Evolutionary conservation across 306 rosid genomes (phyloP).

Genomic region (Prinsepia uniflora): DNA sequence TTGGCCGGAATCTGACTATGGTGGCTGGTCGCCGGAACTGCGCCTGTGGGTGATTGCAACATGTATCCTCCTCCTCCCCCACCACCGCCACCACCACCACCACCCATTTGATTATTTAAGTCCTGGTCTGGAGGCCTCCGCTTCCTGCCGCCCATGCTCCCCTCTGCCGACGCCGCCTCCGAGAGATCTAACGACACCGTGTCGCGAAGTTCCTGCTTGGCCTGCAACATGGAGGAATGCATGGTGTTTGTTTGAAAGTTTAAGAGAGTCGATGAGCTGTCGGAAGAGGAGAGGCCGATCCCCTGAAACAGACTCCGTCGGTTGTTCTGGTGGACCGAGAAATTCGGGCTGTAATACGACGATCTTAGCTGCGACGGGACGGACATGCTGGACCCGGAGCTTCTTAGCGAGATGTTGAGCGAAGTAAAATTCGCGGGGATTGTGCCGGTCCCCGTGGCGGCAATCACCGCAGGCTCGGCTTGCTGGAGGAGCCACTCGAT

Average conservation of each 20-base stretch:
- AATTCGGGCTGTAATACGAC: constrained; percentile 74
- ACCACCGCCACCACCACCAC: background rate
- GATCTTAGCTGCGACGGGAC: constrained; percentile 74
- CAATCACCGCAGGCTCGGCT: constrained; percentile 82
- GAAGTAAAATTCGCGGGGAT: constrained; percentile 92
- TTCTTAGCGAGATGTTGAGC: constrained; percentile 64
- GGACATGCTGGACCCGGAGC: constrained; percentile 92
- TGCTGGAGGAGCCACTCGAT: constrained; percentile 89
- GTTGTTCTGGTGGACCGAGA: constrained; percentile 40
- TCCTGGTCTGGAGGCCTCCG: constrained; percentile 58
- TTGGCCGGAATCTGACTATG: constrained; percentile 65
- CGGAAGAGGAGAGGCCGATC: constrained; percentile 42
- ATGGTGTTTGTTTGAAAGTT: constrained; percentile 59
- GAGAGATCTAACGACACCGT: constrained; percentile 60
- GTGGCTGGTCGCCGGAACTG: constrained; percentile 65
- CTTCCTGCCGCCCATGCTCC: constrained; percentile 48
- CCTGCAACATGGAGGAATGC: constrained; percentile 44
- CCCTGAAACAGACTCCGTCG: constrained; percentile 50
- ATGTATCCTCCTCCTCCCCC: constrained; percentile 36
- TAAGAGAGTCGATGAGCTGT: constrained; percentile 44
- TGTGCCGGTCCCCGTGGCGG: constrained; percentile 92
- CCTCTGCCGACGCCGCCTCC: constrained; percentile 50
- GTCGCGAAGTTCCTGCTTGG: constrained; percentile 65
- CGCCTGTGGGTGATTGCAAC: constrained; percentile 56
- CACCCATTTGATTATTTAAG: constrained; percentile 57